These are phyloP conservation scores for Pichia nanzhaoensis DNA, from an alignment of 805 yeast genomes.

Conservation along the genomic window DNA sequence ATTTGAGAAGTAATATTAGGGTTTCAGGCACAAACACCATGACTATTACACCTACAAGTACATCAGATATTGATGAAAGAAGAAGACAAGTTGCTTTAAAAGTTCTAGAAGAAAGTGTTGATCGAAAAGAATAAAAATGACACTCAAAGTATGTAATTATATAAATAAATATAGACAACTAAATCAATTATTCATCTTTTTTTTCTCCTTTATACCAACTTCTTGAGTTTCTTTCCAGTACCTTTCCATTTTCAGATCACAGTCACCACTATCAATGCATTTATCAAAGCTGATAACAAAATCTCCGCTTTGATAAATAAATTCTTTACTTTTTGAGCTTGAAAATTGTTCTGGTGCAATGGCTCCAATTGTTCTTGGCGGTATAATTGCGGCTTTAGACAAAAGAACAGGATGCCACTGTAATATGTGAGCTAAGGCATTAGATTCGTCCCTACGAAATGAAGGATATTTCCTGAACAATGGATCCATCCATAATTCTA, in stretches of 20 bases:
- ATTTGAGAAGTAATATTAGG: conserved; percentile 63
- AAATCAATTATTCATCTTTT: background rate
- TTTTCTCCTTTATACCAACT: background rate
- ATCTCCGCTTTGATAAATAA: conserved; percentile 57
- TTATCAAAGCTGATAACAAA: conserved; percentile 57
- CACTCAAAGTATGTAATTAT: background rate
- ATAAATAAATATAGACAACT: background rate
- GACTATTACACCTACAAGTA: background rate
- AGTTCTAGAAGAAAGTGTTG: conserved; percentile 52
- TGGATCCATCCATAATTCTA: conserved; percentile 78
- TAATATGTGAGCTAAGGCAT: conserved; percentile 77
- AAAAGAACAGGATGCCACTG: conserved; percentile 92
- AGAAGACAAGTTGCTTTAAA: conserved; percentile 72
- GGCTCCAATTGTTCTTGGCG: conserved; percentile 23
- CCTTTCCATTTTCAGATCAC: conserved; percentile 34
- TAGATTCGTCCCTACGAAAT: conserved; percentile 52
- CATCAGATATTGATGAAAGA: conserved; percentile 56
- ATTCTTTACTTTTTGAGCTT: conserved; percentile 22
- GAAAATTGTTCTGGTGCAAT: background rate
- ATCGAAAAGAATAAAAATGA: background rate
- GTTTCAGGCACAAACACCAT: conserved; percentile 24
- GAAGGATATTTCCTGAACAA: conserved; percentile 59
- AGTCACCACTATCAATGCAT: conserved; percentile 44
- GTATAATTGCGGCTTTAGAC: conserved; percentile 66
- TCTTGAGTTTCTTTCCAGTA: conserved; percentile 1